These are phyloP conservation scores for Barnettozyma botsteinii DNA, from an alignment of 805 yeast genomes.

Conservation along the genomic window DNA sequence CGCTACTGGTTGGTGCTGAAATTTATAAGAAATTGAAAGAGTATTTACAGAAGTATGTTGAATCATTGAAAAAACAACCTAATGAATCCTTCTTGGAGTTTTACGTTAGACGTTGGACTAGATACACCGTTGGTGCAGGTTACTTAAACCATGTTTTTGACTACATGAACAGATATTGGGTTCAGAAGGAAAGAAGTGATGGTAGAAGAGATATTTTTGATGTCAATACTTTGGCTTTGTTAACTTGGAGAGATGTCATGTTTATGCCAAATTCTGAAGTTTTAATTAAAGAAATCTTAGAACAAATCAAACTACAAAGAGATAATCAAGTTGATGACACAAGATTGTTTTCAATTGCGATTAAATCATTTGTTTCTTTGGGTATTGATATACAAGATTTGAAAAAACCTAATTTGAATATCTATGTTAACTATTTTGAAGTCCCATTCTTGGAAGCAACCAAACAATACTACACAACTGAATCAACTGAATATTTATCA, in stretches of 20 bases:
- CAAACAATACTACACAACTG: slow-evolving; percentile 58
- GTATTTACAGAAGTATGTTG: slow-evolving; percentile 59
- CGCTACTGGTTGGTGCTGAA: slow-evolving; percentile 78
- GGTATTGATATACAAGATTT: slow-evolving; percentile 90
- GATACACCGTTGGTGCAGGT: slow-evolving; percentile 87
- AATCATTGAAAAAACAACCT: slow-evolving; percentile 41
- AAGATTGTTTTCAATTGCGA: slow-evolving; percentile 60
- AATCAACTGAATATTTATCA: slow-evolving; percentile 59
- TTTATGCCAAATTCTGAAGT: slow-evolving; percentile 58
- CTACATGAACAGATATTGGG: slow-evolving; percentile 97
- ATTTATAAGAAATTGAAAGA: slow-evolving; percentile 66
- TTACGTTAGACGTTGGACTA: slow-evolving; percentile 83
- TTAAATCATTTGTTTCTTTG: slow-evolving; percentile 79
- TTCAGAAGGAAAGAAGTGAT: slow-evolving; percentile 89
- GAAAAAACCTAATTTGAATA: slow-evolving; percentile 75
- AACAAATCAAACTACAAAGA: slow-evolving; percentile 72
- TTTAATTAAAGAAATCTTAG: slow-evolving; percentile 67
- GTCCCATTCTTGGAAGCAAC: slow-evolving; percentile 67
- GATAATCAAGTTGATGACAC: slow-evolving; percentile 70
- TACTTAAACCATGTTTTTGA: slow-evolving; percentile 90
- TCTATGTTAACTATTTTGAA: slow-evolving; percentile 79
- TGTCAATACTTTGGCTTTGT: slow-evolving; percentile 79
- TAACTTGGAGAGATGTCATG: slow-evolving; percentile 83
- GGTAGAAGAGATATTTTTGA: slow-evolving; percentile 88
- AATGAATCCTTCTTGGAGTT: slow-evolving; percentile 71